Evolutionary conservation across 139 green algal genomes (phyloP).

Genomic region (Astrephomene gubernaculifera): DNA sequence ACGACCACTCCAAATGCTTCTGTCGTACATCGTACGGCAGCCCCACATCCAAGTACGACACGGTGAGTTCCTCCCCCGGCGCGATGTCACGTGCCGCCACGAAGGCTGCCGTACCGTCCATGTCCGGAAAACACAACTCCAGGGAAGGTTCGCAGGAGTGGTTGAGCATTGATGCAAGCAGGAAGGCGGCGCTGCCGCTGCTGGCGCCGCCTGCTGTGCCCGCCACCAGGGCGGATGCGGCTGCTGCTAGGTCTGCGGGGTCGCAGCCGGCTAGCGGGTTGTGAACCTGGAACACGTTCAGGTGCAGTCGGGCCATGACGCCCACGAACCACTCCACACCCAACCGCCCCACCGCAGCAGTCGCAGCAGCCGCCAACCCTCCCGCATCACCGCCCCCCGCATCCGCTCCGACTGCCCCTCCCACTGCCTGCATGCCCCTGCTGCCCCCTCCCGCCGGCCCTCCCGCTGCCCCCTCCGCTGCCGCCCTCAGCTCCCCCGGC

Average conservation of each 20-base stretch:
- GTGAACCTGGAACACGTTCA: constrained; percentile 66
- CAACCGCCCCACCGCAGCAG: neutral
- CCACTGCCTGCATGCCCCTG: neutral
- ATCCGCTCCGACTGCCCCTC: no score
- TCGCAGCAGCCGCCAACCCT: neutral
- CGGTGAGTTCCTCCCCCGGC: constrained; percentile 55
- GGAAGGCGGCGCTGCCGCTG: constrained; percentile 71
- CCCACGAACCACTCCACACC: constrained; percentile 52
- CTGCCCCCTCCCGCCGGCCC: no score
- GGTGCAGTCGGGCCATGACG: constrained; percentile 59
- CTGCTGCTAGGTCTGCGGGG: constrained; percentile 18
- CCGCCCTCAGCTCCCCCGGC: neutral
- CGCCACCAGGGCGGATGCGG: constrained; percentile 5
- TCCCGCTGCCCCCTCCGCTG: neutral
- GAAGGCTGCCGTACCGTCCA: constrained; percentile 55
- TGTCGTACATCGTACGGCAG: constrained; percentile 35
- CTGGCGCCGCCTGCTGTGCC: constrained; percentile 16
- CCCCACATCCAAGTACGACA: constrained; percentile 62
- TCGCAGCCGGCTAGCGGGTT: constrained; percentile 25
- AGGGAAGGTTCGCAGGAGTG: constrained; percentile 68
- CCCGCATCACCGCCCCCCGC: neutral
- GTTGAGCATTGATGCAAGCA: constrained; percentile 64
- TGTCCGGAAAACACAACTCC: constrained; percentile 56
- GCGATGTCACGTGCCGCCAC: constrained; percentile 49
- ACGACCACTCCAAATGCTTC: constrained; percentile 52